A percentile compares a stretch with the other conserved stretches of the same genome.
Evolutionary conservation across 2,329 filamentous ascomycete genomes (phyloP).

Genomic region (Cordyceps cicadae): DNA sequence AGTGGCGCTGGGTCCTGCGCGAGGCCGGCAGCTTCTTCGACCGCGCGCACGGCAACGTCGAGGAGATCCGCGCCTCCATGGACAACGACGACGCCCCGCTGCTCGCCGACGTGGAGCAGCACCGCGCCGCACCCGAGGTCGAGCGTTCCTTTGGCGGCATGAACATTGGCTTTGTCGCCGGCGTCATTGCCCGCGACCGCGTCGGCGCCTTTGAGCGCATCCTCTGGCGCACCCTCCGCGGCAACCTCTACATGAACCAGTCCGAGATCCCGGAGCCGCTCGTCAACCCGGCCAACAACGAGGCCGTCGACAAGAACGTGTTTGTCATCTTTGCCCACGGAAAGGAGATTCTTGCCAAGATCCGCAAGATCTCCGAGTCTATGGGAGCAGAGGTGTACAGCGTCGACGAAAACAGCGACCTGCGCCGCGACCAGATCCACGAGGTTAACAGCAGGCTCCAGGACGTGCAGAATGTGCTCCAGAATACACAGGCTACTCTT

Average conservation of each 20-base stretch:
- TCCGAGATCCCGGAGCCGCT: constrained; percentile 93
- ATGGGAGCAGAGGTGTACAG: constrained; percentile 93
- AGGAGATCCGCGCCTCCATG: constrained; percentile 87
- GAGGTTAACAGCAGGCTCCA: constrained; percentile 91
- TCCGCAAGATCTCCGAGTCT: constrained; percentile 96
- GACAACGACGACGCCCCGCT: constrained; percentile 85
- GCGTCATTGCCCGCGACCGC: constrained; percentile 86
- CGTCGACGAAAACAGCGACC: constrained; percentile 94
- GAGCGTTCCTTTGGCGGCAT: constrained; percentile 90
- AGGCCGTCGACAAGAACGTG: constrained; percentile 90
- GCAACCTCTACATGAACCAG: constrained; percentile 99
- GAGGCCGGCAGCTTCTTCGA: constrained; percentile 98
- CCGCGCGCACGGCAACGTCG: constrained; percentile 87
- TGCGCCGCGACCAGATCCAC: constrained; percentile 90
- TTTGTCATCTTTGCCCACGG: constrained; percentile 99
- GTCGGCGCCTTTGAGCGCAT: constrained; percentile 96
- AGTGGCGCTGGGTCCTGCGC: constrained; percentile 96
- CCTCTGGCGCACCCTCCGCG: constrained; percentile 90
- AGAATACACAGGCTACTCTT: constrained; percentile 90
- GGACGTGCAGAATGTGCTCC: constrained; percentile 84
- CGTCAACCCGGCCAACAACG: constrained; percentile 85
- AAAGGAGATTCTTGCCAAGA: constrained; percentile 97
- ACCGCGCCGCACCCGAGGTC: constrained; percentile 56
- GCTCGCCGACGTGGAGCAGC: constrained; percentile 85
- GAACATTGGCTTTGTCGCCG: constrained; percentile 98